Evolutionary conservation across 1,139 yeast genomes (phyloP).

Genomic region (Protomyces inouyei): DNA sequence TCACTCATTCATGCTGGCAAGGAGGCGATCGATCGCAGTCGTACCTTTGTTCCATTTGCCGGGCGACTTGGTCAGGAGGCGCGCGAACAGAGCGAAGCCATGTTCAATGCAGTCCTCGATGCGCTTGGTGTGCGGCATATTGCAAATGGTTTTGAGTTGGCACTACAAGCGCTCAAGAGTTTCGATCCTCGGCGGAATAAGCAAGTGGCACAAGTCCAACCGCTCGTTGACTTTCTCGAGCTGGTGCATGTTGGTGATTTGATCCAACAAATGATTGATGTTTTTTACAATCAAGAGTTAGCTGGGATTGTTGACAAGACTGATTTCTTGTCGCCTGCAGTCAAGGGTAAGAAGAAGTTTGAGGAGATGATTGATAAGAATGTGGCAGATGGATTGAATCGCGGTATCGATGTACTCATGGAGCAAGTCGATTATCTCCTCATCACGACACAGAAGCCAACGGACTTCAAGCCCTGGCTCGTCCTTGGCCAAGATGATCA

Average conservation of each 20-base stretch:
- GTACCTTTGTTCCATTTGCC: conserved; percentile 36
- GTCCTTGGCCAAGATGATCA: conserved; percentile 24
- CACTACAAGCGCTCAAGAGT: conserved; percentile 60
- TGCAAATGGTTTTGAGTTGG: conserved; percentile 75
- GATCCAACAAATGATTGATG: conserved; percentile 86
- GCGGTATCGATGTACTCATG: conserved; percentile 82
- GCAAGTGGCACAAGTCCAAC: conserved; percentile 52
- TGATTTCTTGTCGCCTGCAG: conserved; percentile 73
- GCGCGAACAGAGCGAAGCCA: conserved; percentile 46
- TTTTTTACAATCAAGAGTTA: conserved; percentile 83
- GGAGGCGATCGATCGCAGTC: conserved; percentile 40
- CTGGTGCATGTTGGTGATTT: conserved; percentile 88
- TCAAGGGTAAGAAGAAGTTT: conserved; percentile 72
- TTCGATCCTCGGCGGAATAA: conserved; percentile 58
- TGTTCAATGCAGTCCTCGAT: conserved; percentile 63
- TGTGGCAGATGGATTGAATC: conserved; percentile 87
- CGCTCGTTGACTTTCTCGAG: conserved; percentile 80
- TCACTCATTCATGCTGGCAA: conserved; percentile 42
- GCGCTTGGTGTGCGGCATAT: conserved; percentile 69
- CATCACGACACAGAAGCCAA: conserved; percentile 50
- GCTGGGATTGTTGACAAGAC: conserved; percentile 62
- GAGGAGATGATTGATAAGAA: conserved; percentile 78
- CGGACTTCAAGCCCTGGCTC: conserved; percentile 49
- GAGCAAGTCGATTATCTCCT: conserved; percentile 62
- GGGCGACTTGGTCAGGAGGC: conserved; percentile 39